Conservation (phyloP, 2,329 filamentous ascomycete genomes). For the Mycosphaerella sp. region DNA sequence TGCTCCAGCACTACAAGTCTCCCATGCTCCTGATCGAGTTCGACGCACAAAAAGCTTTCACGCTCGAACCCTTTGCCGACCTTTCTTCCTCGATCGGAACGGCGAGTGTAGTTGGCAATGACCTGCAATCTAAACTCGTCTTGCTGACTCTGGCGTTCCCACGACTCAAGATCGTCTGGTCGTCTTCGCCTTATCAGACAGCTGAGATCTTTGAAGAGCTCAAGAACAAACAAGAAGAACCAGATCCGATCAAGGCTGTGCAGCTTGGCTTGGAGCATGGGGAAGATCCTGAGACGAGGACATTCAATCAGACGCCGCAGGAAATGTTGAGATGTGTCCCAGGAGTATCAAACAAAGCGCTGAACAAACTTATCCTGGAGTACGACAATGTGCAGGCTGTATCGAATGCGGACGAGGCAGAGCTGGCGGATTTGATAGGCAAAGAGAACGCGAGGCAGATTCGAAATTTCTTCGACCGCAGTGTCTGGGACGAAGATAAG, state of each 20-base stretch:
- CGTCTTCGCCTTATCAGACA: conserved; percentile 85
- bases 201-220: conserved; percentile 94
- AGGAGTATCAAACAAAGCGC: conserved; percentile 72
- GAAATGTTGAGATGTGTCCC: conserved; percentile 86
- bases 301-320: conserved; percentile 77
- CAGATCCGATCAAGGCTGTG: conserved; percentile 82
- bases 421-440: conserved; percentile 69
- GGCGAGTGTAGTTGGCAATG: conserved; percentile 56
- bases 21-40: conserved; percentile 96
- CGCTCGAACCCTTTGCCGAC: conserved; percentile 59
- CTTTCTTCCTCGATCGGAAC: conserved; percentile 57
- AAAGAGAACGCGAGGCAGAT: conserved; percentile 71
- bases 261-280: conserved; percentile 67
- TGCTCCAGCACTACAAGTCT: conserved; percentile 86
- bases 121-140: conserved; percentile 86
- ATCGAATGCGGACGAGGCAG: conserved; percentile 73
- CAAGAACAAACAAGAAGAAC: conserved; percentile 83
- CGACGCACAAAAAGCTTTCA: conserved; percentile 95
- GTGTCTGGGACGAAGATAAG: conserved; percentile 47
- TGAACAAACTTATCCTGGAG: conserved; percentile 65
- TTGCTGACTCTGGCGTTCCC: conserved; percentile 90
- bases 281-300: conserved; percentile 51
- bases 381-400: conserved; percentile 73
- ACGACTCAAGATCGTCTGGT: conserved; percentile 86
- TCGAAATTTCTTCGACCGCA: conserved; percentile 69